Evolutionary conservation across 441 rosid genomes (phyloP).

Genomic region (Adansonia madagascariensis): DNA sequence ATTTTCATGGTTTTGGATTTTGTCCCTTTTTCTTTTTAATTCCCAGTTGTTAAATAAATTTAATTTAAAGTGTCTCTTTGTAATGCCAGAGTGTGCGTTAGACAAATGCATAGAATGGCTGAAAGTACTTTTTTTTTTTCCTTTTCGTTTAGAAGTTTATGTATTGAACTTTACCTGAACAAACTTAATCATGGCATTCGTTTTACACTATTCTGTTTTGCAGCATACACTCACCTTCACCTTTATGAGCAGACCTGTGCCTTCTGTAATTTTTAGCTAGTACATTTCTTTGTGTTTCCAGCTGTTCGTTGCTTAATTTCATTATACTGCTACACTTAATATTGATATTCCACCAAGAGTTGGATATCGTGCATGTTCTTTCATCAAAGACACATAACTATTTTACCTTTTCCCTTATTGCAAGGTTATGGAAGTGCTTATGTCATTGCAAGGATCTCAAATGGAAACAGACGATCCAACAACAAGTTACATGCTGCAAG

Average conservation of each 20-base stretch:
- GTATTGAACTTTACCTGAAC: neutral
- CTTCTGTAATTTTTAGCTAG: neutral
- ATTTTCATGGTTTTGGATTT: neutral
- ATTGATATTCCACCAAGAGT: neutral
- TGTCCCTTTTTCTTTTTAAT: neutral
- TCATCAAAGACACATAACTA: neutral
- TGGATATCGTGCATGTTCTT: slow-evolving; percentile 2
- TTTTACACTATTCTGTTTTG: neutral
- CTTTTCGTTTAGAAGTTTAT: neutral
- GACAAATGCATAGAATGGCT: neutral
- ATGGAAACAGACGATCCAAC: slow-evolving; percentile 99
- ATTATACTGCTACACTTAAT: neutral
- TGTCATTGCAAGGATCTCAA: slow-evolving; percentile 94
- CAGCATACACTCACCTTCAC: neutral
- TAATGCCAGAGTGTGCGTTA: neutral
- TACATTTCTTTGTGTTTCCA: neutral
- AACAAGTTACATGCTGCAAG: slow-evolving; percentile 97
- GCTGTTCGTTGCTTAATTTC: neutral
- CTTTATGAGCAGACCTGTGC: neutral
- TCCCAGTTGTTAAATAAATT: neutral
- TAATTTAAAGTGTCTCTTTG: neutral
- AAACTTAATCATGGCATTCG: neutral
- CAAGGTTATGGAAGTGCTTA: slow-evolving; percentile 98
- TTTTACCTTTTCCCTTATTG: slow-evolving; percentile 24
- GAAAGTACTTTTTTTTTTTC: neutral